Evolutionary conservation across 768 basidiomycete genomes (phyloP), one percentile per base, ranked within the genome.

Genomic region (Sistotremastrum niveocremeum): DNA sequence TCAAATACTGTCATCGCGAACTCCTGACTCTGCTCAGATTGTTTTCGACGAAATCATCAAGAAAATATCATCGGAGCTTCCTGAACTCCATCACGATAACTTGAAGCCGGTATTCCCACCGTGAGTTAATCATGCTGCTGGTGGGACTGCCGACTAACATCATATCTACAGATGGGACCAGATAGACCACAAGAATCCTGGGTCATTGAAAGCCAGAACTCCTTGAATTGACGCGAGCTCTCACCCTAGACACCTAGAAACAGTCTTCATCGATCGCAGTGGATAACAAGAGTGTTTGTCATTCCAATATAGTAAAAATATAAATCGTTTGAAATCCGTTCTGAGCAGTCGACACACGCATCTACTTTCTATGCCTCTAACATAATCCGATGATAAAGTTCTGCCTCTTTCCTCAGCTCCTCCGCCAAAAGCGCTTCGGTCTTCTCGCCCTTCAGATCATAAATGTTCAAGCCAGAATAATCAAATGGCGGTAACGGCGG

Each of bases 61-160:
- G 44, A 68, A 73, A 2, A 80, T 93, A 52, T 54, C 54, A 31
- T 61, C 65, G 42, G 62, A 68, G 34, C 78, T 77, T 58, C 82
- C 87, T 0, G 81, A 86, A 42, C 67, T 89, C 7, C 69, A 84
- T 59, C 72, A 74, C 51, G 78, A 79, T 30, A 76, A 69, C 37
- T 55, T 90, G 52, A 65, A 65, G 50, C 62, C 60, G 41, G 69
- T 75, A 5, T 84, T 87, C 59, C 63, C 73, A 5, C 66, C 64
- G 77, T 89, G 63, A 56, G 80, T 73, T 10, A 30, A 45, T 5
- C 29, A 20, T 20, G 20, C 20, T 20, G 20, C 20, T 20, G 20
- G 20, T 20, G 20, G 20, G 20, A 20, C 20, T 20, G 20, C 20
- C 20, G 20, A 20, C 20, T 20, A 20, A 20, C 20, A 20, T 20